Conservation (phyloP, 192 early-diverging fungal genomes). For the Coemansia sp. region DNA sequence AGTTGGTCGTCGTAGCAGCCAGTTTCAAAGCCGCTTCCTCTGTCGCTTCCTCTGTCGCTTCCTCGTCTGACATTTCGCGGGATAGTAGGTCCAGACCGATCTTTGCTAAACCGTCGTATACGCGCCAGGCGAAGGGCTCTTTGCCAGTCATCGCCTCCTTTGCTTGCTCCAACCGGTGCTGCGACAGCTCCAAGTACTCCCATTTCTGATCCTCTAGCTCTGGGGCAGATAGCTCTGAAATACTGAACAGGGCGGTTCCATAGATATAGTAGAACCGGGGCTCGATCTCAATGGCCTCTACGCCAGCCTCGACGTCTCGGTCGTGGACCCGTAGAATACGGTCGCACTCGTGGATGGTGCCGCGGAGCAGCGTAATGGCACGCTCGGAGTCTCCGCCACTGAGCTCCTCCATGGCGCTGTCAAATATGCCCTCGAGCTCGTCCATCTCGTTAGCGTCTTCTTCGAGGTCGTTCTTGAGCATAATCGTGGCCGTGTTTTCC, state of each 20-base stretch:
- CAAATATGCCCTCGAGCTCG: conserved; percentile 58
- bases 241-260: conserved; percentile 57
- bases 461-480: conserved; percentile 39
- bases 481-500: conserved; percentile 44
- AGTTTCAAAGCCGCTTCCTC: background rate
- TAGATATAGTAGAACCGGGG: conserved; percentile 62
- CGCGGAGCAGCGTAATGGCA: conserved; percentile 56
- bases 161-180: conserved; percentile 40
- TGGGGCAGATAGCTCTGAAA: conserved; percentile 35
- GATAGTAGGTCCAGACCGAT: conserved; percentile 28
- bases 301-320: conserved; percentile 1
- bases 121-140: conserved; percentile 23
- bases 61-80: conserved; percentile 5
- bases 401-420: conserved; percentile 53
- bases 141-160: conserved; percentile 12
- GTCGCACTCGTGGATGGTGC: conserved; percentile 65
- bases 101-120: conserved; percentile 36
- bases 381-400: conserved; percentile 24
- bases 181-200: conserved; percentile 42
- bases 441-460: conserved; percentile 56
- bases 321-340: conserved; percentile 54
- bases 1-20: background rate
- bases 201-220: conserved; percentile 27
- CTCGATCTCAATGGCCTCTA: conserved; percentile 21
- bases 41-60: background rate